Percentiles rank a stretch among this genome's conserved stretches.
Evolutionary conservation across 164 flowering plant species (phyloP).

Genomic region (Magnolia sinica): DNA sequence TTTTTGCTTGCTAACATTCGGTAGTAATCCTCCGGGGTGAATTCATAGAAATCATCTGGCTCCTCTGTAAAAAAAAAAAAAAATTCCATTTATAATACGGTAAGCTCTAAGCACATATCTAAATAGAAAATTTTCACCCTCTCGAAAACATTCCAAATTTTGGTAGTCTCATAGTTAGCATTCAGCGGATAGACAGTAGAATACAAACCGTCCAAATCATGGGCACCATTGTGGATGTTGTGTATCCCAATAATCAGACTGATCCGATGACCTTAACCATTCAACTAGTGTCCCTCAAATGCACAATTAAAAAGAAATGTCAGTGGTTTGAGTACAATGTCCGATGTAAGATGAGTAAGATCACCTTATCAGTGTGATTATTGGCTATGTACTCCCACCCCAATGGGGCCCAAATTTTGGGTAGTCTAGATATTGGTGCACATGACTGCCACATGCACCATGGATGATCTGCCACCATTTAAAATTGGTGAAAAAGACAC

Average conservation of each 20-base stretch:
- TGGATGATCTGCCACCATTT: not conserved
- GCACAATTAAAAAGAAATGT: not conserved
- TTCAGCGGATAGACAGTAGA: not conserved
- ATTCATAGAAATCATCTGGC: conserved; percentile 75
- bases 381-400: not conserved
- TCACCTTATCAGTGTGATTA: not conserved
- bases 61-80: conserved; percentile 44
- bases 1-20: conserved; percentile 58
- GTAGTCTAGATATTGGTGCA: no score
- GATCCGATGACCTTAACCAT: no score
- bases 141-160: not conserved
- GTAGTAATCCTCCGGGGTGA: conserved; percentile 78
- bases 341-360: not conserved
- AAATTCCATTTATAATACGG: not conserved
- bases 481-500: not conserved
- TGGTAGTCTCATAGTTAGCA: not conserved
- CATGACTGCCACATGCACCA: not conserved
- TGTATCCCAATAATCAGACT: no score
- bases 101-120: not conserved
- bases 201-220: not conserved
- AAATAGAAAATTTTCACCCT: not conserved
- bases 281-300: no score
- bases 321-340: not conserved
- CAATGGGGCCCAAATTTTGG: not conserved
- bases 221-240: not conserved